These are phyloP conservation scores for Cardamine chenopodiifolia DNA, from an alignment of 345 rosid species.

Conservation along the genomic window DNA sequence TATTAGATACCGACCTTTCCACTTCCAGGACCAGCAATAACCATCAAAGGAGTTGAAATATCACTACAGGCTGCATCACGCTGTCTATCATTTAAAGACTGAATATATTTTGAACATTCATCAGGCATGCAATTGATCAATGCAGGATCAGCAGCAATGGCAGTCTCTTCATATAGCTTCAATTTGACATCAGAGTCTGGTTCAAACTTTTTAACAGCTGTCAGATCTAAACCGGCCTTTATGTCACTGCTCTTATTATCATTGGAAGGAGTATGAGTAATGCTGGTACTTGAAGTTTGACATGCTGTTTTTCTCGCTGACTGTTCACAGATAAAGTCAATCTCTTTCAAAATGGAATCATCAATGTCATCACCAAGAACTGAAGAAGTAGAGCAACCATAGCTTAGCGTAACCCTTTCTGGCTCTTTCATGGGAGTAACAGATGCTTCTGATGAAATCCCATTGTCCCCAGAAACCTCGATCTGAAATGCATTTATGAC, in stretches of 20 bases:
- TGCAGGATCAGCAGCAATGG: constrained; percentile 34
- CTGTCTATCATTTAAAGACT: constrained; percentile 76
- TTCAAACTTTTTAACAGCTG: constrained; percentile 14
- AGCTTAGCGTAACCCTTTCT: constrained; percentile 41
- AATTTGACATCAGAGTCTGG: constrained; percentile 20
- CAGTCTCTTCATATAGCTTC: constrained; percentile 34
- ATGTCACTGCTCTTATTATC: constrained; percentile 35
- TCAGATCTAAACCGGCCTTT: constrained; percentile 19
- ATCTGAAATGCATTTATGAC: constrained; percentile 16
- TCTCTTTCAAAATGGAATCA: constrained; percentile 65
- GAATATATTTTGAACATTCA: constrained; percentile 64
- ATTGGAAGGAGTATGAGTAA: constrained; percentile 26
- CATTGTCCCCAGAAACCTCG: constrained; percentile 17
- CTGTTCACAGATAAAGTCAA: constrained; percentile 65
- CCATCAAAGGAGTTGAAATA: constrained; percentile 79
- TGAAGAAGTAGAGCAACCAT: constrained; percentile 45
- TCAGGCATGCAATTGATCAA: constrained; percentile 54
- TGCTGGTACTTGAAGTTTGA: constrained; percentile 33
- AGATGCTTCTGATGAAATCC: constrained; percentile 41
- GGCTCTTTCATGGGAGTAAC: constrained; percentile 50
- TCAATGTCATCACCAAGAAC: constrained; percentile 77
- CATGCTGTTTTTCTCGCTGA: constrained; percentile 50
- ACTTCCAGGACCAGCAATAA: constrained; percentile 97
- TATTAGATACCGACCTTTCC: constrained; percentile 69
- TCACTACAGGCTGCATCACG: constrained; percentile 81